Evolutionary conservation across 2,329 filamentous ascomycete genomes (phyloP).

Genomic region (Verruconis gallopava): DNA sequence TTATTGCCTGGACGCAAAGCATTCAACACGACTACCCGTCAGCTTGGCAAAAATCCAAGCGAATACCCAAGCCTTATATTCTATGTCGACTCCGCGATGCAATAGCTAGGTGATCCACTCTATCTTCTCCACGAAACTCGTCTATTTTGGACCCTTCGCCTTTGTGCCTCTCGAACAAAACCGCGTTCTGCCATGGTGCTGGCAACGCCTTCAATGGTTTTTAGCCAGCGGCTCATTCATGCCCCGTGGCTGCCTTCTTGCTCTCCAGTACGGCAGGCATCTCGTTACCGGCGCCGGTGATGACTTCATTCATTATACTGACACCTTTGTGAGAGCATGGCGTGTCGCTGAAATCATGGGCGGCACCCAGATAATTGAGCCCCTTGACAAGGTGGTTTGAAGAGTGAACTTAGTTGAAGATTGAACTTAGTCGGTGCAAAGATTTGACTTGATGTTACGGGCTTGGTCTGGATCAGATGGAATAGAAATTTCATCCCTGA

Average conservation of each 20-base stretch:
- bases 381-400: too few relatives aligned
- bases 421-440: slow-evolving; percentile 34
- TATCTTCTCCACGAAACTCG: slow-evolving; percentile 18
- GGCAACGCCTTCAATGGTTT: slow-evolving; percentile 16
- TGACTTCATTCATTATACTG: slow-evolving; percentile 22
- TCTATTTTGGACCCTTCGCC: slow-evolving; percentile 16
- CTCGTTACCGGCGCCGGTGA: slow-evolving; percentile 23
- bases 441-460: slow-evolving; percentile 34
- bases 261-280: slow-evolving; percentile 19
- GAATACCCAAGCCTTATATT: too few relatives aligned
- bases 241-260: slow-evolving; percentile 20
- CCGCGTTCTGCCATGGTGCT: slow-evolving; percentile 15
- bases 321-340: slow-evolving; percentile 23
- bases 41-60: too few relatives aligned
- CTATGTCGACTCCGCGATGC: too few relatives aligned
- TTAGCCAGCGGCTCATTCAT: slow-evolving; percentile 16
- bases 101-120: slow-evolving; percentile 16
- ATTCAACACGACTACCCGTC: too few relatives aligned
- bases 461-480: slow-evolving; percentile 35
- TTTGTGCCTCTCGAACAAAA: slow-evolving; percentile 14
- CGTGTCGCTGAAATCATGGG: slow-evolving; percentile 36
- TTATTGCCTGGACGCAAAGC: too few relatives aligned
- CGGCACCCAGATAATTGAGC: too few relatives aligned
- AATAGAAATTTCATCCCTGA: slow-evolving; percentile 22
- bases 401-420: too few relatives aligned